Percentiles rank a stretch among this genome's conserved stretches.
Conservation (phyloP, 1,139 yeast genomes). For the Taphrina betulina region DNA sequence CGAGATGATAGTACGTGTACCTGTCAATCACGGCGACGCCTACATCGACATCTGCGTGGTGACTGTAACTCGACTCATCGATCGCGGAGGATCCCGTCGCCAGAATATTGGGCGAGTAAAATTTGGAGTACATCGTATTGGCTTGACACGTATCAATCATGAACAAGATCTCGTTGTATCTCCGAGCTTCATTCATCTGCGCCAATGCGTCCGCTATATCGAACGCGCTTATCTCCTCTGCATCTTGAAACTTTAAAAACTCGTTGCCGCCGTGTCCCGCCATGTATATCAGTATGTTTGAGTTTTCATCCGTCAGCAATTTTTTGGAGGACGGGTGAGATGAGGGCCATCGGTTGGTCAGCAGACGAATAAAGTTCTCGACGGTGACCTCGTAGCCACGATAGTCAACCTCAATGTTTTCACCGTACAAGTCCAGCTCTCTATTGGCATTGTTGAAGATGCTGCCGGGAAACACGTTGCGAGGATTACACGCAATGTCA, state of each 20-base stretch:
- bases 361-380: constrained; percentile 81
- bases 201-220: constrained; percentile 97
- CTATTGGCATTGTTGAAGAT: constrained; percentile 93
- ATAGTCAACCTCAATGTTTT: constrained; percentile 91
- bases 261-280: constrained; percentile 99
- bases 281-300: constrained; percentile 88
- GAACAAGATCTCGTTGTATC: constrained; percentile 86
- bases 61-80: constrained; percentile 91
- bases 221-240: constrained; percentile 93
- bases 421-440: constrained; percentile 92
- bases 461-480: constrained; percentile 94
- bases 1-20: constrained; percentile 88
- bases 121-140: constrained; percentile 90
- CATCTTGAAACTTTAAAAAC: constrained; percentile 94
- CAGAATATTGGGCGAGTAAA: constrained; percentile 86
- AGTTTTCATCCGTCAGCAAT: constrained; percentile 84
- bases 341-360: constrained; percentile 89
- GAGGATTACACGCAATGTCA: constrained; percentile 94
- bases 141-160: constrained; percentile 99
- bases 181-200: constrained; percentile 92
- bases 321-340: constrained; percentile 92
- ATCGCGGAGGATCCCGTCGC: constrained; percentile 91
- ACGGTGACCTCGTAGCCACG: constrained; percentile 98
- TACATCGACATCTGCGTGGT: constrained; percentile 89
- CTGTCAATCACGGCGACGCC: constrained; percentile 98